These are phyloP conservation scores for Stenocarpella maydis DNA, from an alignment of 2,329 filamentous ascomycete species.

Conservation along the genomic window DNA sequence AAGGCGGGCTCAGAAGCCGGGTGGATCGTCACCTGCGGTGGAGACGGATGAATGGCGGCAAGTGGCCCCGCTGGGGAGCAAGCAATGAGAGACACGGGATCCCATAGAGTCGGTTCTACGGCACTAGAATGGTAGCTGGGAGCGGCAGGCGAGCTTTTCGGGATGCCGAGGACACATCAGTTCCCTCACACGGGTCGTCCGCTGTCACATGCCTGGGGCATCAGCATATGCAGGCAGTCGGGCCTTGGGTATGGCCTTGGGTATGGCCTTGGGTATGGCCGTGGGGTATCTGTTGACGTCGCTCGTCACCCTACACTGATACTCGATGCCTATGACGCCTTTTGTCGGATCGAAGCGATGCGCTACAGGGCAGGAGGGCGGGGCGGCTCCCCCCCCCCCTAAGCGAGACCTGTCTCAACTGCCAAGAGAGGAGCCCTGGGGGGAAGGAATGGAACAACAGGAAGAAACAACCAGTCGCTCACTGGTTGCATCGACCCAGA, in stretches of 20 bases:
- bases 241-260: not conserved
- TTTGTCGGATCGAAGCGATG: conserved; percentile 1
- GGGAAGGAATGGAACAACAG: conserved; percentile 7
- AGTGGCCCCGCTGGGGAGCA: not conserved
- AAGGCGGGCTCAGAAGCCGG: conserved; percentile 14
- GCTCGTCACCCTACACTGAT: not conserved
- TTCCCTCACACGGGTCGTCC: not conserved
- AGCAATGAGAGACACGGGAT: not conserved
- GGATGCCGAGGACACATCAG: conserved; percentile 2
- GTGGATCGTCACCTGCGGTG: conserved; percentile 5
- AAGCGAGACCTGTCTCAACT: not conserved
- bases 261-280: not conserved
- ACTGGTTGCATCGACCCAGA: conserved; percentile 10
- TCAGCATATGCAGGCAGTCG: conserved; percentile 5
- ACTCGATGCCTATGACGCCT: conserved; percentile 5
- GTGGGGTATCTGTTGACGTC: not conserved
- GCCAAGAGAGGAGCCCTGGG: not conserved
- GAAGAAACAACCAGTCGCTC: not conserved
- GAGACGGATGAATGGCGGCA: not conserved
- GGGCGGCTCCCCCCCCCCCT: not conserved
- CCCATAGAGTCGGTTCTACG: not conserved
- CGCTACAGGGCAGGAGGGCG: not conserved
- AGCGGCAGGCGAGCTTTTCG: not conserved
- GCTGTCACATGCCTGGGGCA: conserved; percentile 18
- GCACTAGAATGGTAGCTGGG: not conserved